Conservation (phyloP, 371 early-diverging fungal species). For the Apophysomyces sp. region DNA sequence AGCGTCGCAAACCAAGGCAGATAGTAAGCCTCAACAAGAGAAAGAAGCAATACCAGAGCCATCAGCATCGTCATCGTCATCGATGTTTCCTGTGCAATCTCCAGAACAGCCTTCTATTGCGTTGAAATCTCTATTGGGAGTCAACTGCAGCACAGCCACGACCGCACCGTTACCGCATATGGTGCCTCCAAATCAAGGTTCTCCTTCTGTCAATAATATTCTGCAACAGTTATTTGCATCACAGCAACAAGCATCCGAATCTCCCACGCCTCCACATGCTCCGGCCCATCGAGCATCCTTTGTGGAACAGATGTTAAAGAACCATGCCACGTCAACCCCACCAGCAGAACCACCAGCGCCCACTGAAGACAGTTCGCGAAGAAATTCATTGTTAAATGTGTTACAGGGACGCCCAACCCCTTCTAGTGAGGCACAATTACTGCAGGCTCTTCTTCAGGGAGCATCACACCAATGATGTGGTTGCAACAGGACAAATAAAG, state of each 20-base stretch:
- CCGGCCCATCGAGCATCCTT: background rate
- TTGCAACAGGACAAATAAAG: background rate
- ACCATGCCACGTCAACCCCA: background rate
- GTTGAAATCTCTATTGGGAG: background rate
- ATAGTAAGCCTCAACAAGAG: background rate
- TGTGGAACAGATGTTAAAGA: background rate
- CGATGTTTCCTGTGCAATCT: background rate
- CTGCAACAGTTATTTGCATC: background rate
- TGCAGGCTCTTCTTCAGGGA: background rate
- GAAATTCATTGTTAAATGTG: background rate
- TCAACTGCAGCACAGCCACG: background rate
- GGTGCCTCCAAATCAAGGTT: background rate
- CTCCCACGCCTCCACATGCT: background rate
- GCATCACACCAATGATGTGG: background rate
- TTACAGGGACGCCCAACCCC: background rate
- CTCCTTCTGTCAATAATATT: background rate
- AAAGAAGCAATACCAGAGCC: background rate
- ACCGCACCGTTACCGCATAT: background rate
- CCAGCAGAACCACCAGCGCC: background rate
- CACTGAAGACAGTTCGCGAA: background rate
- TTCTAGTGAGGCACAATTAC: background rate
- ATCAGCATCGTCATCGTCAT: background rate
- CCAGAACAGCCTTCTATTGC: background rate
- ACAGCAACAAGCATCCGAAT: background rate
- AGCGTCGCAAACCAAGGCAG: background rate